These are phyloP conservation scores for Colletotrichum sp. DNA, from an alignment of 2,329 filamentous ascomycete genomes.

Conservation along the genomic window DNA sequence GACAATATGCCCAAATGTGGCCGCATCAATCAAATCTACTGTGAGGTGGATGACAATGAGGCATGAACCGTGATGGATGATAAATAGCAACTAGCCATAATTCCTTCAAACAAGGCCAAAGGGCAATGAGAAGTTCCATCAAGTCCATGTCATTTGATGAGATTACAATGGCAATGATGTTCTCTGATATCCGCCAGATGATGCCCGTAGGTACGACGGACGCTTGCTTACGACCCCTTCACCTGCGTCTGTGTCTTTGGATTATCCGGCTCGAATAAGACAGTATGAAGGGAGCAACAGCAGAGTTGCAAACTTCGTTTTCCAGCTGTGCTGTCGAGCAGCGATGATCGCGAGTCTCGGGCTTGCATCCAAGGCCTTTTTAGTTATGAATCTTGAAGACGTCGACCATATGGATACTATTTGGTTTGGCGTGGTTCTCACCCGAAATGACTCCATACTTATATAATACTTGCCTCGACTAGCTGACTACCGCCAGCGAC, in stretches of 20 bases:
- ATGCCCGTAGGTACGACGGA: too few relatives aligned
- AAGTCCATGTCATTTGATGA: too few relatives aligned
- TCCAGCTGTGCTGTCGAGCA: too few relatives aligned
- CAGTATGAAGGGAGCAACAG: background rate
- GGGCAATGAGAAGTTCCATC: too few relatives aligned
- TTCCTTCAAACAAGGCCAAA: background rate
- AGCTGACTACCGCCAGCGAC: background rate
- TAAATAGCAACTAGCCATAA: background rate
- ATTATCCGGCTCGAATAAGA: background rate
- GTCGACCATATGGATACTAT: too few relatives aligned
- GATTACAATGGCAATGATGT: background rate
- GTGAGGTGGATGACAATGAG: background rate
- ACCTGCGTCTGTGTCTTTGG: background rate
- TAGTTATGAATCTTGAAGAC: too few relatives aligned
- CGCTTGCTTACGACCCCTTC: background rate
- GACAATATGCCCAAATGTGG: fast-evolving
- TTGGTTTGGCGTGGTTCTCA: background rate
- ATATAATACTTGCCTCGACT: fast-evolving
- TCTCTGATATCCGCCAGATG: too few relatives aligned
- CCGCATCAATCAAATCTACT: fast-evolving
- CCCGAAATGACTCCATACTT: background rate
- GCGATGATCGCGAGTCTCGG: background rate
- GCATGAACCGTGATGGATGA: background rate
- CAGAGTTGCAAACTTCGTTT: too few relatives aligned
- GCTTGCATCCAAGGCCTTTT: too few relatives aligned